A percentile compares a stretch with the other conserved stretches of the same genome.
These are phyloP conservation scores for Yarrowia porcina DNA, from an alignment of 805 yeast genomes.

Conservation along the genomic window DNA sequence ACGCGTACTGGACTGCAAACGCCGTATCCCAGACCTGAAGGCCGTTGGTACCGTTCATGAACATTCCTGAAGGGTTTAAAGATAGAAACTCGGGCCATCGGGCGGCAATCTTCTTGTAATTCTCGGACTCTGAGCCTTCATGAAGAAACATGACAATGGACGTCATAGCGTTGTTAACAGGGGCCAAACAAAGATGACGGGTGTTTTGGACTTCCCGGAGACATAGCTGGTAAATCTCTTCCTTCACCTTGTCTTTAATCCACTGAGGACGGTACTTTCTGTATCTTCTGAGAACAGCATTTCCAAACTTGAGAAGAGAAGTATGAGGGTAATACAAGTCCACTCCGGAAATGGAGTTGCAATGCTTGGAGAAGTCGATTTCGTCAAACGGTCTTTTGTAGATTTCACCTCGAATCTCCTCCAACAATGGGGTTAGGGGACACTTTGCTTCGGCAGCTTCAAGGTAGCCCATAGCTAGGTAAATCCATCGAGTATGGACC, in stretches of 20 bases:
- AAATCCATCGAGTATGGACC: slow-evolving; percentile 96
- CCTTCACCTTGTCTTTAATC: slow-evolving; percentile 53
- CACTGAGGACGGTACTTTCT: slow-evolving; percentile 75
- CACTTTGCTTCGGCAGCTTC: slow-evolving; percentile 56
- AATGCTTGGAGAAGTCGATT: slow-evolving; percentile 65
- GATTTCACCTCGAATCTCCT: slow-evolving; percentile 72
- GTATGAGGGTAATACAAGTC: slow-evolving; percentile 96
- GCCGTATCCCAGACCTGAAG: slow-evolving; percentile 97
- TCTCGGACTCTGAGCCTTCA: slow-evolving; percentile 65
- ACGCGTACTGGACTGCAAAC: slow-evolving; percentile 79
- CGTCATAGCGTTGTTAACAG: slow-evolving; percentile 84
- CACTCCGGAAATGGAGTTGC: slow-evolving; percentile 85
- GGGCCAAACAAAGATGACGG: slow-evolving; percentile 82
- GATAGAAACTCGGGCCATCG: slow-evolving; percentile 75
- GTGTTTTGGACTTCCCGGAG: slow-evolving; percentile 76
- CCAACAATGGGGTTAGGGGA: slow-evolving; percentile 59
- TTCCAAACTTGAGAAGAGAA: slow-evolving; percentile 56
- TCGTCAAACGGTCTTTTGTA: slow-evolving; percentile 59
- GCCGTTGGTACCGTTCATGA: slow-evolving; percentile 96
- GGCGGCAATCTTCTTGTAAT: slow-evolving; percentile 52
- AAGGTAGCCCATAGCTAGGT: slow-evolving; percentile 80
- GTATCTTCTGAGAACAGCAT: slow-evolving; percentile 57
- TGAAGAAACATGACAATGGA: slow-evolving; percentile 65
- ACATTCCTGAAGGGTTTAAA: slow-evolving; percentile 86
- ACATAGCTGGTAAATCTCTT: slow-evolving; percentile 58